phyloP scores from a whole-genome alignment of 192 early-diverging fungal species.

The Coemansia sp. region DNA sequence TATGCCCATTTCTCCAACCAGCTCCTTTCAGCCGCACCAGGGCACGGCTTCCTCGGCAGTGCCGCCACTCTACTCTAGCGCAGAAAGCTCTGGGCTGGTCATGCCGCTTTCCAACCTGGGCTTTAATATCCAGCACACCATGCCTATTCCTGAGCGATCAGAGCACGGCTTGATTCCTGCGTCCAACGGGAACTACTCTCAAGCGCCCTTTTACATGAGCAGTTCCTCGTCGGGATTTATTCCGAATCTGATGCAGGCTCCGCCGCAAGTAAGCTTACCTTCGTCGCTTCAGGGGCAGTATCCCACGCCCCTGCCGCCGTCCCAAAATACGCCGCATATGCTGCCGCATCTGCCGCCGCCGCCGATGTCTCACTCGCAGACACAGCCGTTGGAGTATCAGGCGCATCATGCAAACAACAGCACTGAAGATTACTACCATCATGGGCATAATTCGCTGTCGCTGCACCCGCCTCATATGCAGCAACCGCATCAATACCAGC shows the following conservation, averaged over 20 bases:
- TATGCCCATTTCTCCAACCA: constrained; percentile 16
- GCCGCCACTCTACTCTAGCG: constrained; percentile 11
- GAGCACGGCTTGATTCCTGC: constrained; percentile 22
- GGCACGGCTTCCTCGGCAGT: constrained; percentile 3
- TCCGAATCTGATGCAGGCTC: constrained; percentile 8
- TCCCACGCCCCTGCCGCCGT: background rate
- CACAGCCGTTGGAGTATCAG: constrained; percentile 12
- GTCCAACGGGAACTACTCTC: constrained; percentile 9
- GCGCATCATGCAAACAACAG: constrained; percentile 3
- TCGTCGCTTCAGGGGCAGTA: constrained; percentile 22
- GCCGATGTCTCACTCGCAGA: constrained; percentile 1
- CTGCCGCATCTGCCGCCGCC: constrained; percentile 4
- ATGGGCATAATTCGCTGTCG: constrained; percentile 5
- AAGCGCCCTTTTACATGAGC: constrained; percentile 27
- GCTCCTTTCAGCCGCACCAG: constrained; percentile 23
- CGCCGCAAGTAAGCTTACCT: constrained; percentile 14
- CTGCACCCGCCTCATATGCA: constrained; percentile 15
- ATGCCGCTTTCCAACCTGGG: constrained; percentile 32
- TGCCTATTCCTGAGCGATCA: constrained; percentile 20
- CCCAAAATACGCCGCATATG: background rate
- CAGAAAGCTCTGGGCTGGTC: constrained; percentile 18
- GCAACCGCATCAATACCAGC: constrained; percentile 26
- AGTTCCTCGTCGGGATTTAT: constrained; percentile 23
- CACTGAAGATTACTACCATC: constrained; percentile 6
- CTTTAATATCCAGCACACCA: constrained; percentile 14